Evolutionary conservation across 345 rosid genomes (phyloP).

Genomic region (Brassica incana): DNA sequence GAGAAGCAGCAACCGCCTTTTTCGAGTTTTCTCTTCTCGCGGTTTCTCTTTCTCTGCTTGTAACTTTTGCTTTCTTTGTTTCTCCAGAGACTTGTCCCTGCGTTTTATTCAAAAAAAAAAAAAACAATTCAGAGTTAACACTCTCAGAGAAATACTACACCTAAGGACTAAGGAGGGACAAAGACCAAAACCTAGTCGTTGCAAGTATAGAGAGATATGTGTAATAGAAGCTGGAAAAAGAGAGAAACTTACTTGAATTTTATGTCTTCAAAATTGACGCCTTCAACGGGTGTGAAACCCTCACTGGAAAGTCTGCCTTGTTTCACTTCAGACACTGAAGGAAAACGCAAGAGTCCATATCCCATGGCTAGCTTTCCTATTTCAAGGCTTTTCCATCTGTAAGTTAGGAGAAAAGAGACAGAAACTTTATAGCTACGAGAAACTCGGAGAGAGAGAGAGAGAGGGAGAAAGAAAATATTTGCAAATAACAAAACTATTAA

Average conservation of each 20-base stretch:
- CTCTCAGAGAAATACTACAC: not conserved
- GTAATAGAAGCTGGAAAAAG: too few species aligned
- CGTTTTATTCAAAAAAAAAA: not conserved
- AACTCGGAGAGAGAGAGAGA: not conserved
- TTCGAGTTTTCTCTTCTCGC: slow-evolving; percentile 47
- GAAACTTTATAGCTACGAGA: not conserved
- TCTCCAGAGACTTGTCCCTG: slow-evolving; percentile 88
- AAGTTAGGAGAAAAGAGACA: not conserved
- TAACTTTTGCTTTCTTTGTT: slow-evolving; percentile 72
- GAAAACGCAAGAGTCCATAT: slow-evolving; percentile 79
- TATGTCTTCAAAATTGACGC: slow-evolving; percentile 63
- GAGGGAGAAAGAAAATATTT: not conserved
- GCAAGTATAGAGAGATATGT: not conserved
- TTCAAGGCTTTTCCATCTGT: slow-evolving; percentile 83
- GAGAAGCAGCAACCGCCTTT: slow-evolving; percentile 1
- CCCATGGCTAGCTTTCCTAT: slow-evolving; percentile 95
- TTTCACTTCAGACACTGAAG: slow-evolving; percentile 81
- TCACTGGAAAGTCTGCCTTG: slow-evolving; percentile 63
- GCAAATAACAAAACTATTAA: not conserved
- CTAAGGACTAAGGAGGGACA: not conserved
- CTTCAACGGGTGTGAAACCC: slow-evolving; percentile 71
- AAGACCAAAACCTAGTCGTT: not conserved
- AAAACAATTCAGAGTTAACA: too few species aligned
- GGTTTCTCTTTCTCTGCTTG: slow-evolving; percentile 55
- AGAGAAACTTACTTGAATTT: slow-evolving; percentile 51